A percentile compares a stretch with the other conserved stretches of the same genome.
Evolutionary conservation across 2,329 filamentous ascomycete genomes (phyloP).

Genomic region (Neopestalotiopsis rosae): DNA sequence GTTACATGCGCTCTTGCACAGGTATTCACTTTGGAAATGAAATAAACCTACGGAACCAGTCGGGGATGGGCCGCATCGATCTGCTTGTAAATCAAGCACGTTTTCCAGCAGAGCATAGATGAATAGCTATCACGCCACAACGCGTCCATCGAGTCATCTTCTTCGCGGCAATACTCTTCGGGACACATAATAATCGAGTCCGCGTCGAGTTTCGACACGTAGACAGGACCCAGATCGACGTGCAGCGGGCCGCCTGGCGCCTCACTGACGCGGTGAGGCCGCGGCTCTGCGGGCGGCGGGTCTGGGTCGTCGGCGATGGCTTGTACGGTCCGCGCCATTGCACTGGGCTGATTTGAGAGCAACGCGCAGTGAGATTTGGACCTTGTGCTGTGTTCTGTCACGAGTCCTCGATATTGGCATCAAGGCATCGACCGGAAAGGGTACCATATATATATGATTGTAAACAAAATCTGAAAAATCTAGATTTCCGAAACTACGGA

Average conservation of each 20-base stretch:
- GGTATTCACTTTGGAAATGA: not conserved
- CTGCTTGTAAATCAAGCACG: slow-evolving; percentile 13
- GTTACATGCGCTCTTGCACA: not conserved
- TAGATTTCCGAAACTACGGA: too few relatives aligned
- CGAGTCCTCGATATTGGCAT: too few relatives aligned
- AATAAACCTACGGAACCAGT: not conserved
- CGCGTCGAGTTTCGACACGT: not conserved
- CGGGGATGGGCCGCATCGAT: not conserved
- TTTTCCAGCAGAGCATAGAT: slow-evolving; percentile 10
- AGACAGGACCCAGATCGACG: not conserved
- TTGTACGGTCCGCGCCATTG: slow-evolving; percentile 6
- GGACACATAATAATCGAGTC: slow-evolving; percentile 5
- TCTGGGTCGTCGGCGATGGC: not conserved
- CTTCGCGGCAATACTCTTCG: not conserved
- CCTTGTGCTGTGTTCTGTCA: not conserved
- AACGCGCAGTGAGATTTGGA: not conserved
- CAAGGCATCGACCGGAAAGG: too few relatives aligned
- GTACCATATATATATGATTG: too few relatives aligned
- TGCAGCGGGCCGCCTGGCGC: not conserved
- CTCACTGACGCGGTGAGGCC: not conserved
- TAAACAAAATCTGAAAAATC: too few relatives aligned
- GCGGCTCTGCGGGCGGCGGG: not conserved
- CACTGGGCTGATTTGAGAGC: slow-evolving; percentile 6
- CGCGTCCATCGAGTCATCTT: slow-evolving; percentile 8
- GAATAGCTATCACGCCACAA: not conserved